These are phyloP conservation scores for Baorangia bicolor DNA, from an alignment of 768 basidiomycete genomes.

Conservation along the genomic window DNA sequence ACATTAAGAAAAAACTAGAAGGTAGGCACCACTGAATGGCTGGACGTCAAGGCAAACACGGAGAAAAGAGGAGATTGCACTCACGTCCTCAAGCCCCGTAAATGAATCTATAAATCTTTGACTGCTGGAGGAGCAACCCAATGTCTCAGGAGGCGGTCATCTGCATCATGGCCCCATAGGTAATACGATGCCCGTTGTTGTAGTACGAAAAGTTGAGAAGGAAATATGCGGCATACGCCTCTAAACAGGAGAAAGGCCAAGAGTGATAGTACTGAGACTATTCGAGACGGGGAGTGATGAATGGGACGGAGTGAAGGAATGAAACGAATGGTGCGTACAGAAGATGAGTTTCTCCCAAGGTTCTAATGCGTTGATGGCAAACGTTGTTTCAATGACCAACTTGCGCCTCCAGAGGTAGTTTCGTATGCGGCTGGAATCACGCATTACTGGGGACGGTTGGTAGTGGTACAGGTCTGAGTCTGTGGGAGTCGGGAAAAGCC, in stretches of 20 bases:
- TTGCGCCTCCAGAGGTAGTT: conserved; percentile 50
- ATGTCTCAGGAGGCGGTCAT: conserved; percentile 25
- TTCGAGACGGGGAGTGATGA: neutral
- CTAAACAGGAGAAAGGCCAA: conserved; percentile 46
- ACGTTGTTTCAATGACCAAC: conserved; percentile 57
- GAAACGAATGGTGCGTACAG: conserved; percentile 39
- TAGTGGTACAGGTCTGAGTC: neutral
- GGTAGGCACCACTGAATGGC: neutral
- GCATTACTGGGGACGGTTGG: neutral
- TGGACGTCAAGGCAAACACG: conserved; percentile 3
- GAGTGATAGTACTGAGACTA: conserved; percentile 43
- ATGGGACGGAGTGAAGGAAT: neutral
- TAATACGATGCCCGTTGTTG: conserved; percentile 59
- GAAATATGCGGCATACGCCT: conserved; percentile 56
- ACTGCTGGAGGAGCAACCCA: conserved; percentile 25
- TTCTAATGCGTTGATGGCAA: conserved; percentile 59
- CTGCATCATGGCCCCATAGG: conserved; percentile 51
- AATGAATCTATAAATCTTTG: conserved; percentile 23
- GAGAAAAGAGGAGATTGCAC: neutral
- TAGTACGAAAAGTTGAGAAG: conserved; percentile 54
- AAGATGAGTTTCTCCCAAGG: conserved; percentile 67
- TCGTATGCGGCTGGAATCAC: conserved; percentile 23
- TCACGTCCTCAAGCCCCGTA: conserved; percentile 10
- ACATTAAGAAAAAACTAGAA: neutral
- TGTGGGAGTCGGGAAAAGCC: neutral